Percentiles rank a stretch among this genome's conserved stretches.
Evolutionary conservation across 2,329 filamentous ascomycete genomes (phyloP).

Genomic region (Beauveria australis): DNA sequence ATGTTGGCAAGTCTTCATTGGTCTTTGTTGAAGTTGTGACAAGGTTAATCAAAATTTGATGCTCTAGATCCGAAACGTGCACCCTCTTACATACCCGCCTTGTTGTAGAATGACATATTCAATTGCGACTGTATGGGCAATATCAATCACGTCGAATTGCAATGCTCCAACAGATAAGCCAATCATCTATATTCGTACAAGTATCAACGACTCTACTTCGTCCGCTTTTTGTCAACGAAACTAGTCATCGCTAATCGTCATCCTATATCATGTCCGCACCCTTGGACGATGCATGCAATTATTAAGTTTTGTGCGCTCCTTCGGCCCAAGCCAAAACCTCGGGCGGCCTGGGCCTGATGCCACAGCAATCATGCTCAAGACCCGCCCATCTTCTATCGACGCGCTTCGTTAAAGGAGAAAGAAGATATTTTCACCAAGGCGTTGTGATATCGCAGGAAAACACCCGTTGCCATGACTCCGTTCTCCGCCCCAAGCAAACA

Average conservation of each 20-base stretch:
- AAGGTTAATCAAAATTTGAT: too few species aligned
- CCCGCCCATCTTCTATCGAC: conserved; percentile 2
- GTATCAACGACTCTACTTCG: conserved; percentile 7
- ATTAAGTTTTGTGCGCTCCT: conserved; percentile 8
- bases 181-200: conserved; percentile 13
- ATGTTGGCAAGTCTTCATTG: too few species aligned
- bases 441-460: conserved; percentile 9
- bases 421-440: neutral
- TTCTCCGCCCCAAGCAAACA: conserved; percentile 8
- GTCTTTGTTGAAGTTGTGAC: too few species aligned
- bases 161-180: neutral
- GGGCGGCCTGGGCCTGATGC: neutral
- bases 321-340: neutral
- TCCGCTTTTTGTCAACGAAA: neutral
- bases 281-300: conserved; percentile 9
- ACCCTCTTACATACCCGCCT: too few species aligned
- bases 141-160: neutral
- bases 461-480: conserved; percentile 10
- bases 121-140: neutral
- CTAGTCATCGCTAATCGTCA: conserved; percentile 10
- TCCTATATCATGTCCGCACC: conserved; percentile 3
- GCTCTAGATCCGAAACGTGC: too few species aligned
- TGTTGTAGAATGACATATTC: too few species aligned
- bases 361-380: neutral
- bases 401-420: neutral